A percentile compares a stretch with the other conserved stretches of the same genome.
Conservation (phyloP, 2,329 filamentous ascomycete species). For the Aspergillus sp. region DNA sequence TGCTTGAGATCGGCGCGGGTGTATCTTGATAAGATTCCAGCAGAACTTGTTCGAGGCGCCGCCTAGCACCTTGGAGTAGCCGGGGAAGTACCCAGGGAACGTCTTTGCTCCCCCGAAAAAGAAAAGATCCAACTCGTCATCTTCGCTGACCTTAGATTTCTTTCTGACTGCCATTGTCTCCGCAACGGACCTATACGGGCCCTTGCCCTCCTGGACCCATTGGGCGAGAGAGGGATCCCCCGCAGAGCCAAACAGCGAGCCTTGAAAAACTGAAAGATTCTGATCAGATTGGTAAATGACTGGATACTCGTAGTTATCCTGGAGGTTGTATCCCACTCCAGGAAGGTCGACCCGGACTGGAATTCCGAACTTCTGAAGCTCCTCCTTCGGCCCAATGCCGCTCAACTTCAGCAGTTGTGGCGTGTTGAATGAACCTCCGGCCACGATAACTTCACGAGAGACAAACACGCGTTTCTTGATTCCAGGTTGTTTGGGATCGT, state of each 20-base stretch:
- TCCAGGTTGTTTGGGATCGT: background rate
- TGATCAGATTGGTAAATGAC: constrained; percentile 17
- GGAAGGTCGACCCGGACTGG: constrained; percentile 47
- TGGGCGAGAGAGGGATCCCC: background rate
- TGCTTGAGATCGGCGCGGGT: background rate
- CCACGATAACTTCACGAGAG: constrained; percentile 37
- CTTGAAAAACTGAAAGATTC: background rate
- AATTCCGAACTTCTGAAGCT: constrained; percentile 49
- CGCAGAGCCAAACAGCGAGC: background rate
- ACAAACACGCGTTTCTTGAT: constrained; percentile 14
- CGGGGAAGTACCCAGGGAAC: background rate
- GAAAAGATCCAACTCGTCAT: background rate
- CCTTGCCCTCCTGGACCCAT: background rate
- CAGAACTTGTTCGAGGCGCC: background rate
- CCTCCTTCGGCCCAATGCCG: constrained; percentile 50
- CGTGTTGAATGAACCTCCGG: constrained; percentile 53
- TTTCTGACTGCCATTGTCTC: background rate
- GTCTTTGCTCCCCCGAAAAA: background rate
- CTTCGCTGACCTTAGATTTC: background rate
- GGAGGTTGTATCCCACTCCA: constrained; percentile 56
- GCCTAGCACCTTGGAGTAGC: background rate
- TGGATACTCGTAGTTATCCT: constrained; percentile 55
- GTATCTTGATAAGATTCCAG: background rate
- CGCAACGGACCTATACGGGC: background rate
- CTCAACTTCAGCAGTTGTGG: constrained; percentile 58